A percentile compares a stretch with the other conserved stretches of the same genome.
phyloP scores from a whole-genome alignment of 164 flowering plant genomes.

The Sextonia rubra region DNA sequence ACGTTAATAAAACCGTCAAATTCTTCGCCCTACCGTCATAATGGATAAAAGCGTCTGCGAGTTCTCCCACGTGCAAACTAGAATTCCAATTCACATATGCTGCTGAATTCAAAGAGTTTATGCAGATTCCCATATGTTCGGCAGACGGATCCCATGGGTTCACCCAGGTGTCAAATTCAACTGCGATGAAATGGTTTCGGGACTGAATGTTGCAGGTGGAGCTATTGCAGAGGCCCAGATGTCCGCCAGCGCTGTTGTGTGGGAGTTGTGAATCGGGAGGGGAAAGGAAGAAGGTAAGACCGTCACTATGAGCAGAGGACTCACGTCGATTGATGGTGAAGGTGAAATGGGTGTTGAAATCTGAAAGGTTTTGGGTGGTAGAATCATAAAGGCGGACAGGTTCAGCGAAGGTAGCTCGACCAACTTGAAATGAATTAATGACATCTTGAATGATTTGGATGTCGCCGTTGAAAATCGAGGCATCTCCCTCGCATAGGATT shows the following conservation, averaged over 20 bases:
- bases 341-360: conserved; percentile 45
- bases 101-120: conserved; percentile 27
- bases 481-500: conserved; percentile 15
- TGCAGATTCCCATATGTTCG: conserved; percentile 38
- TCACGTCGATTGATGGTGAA: conserved; percentile 21
- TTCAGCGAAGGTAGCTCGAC: conserved; percentile 25
- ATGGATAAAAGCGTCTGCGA: conserved; percentile 22
- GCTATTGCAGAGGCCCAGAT: conserved; percentile 34
- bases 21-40: conserved; percentile 28
- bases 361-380: conserved; percentile 21
- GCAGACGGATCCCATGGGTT: conserved; percentile 25
- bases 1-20: conserved; percentile 12
- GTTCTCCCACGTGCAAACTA: conserved; percentile 6
- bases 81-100: conserved; percentile 19
- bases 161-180: conserved; percentile 35
- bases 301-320: conserved; percentile 22
- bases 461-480: neutral
- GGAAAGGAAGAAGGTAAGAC: conserved; percentile 49
- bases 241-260: conserved; percentile 27
- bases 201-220: neutral
- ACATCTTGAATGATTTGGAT: conserved; percentile 11
- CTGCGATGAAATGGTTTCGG: conserved; percentile 23
- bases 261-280: conserved; percentile 25
- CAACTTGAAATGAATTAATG: conserved; percentile 6
- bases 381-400: conserved; percentile 37